Evolutionary conservation across 345 rosid species (phyloP).

Genomic region (Gynandropsis gynandra): DNA sequence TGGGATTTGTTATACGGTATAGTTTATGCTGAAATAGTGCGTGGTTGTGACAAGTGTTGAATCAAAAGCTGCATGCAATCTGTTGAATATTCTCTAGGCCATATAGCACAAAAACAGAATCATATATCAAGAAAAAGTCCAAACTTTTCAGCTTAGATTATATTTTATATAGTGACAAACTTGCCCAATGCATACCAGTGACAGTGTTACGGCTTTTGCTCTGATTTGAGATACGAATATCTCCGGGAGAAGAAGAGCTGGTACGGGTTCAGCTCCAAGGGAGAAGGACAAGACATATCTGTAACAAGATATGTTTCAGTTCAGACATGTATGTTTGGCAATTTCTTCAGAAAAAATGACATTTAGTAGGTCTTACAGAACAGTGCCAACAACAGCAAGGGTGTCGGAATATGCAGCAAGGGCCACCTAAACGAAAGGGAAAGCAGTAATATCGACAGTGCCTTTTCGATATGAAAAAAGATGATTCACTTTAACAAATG

Average conservation of each 20-base stretch:
- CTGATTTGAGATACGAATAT: constrained; percentile 92
- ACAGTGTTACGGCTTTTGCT: constrained; percentile 92
- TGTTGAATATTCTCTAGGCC: too few relatives aligned
- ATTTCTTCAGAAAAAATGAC: too few relatives aligned
- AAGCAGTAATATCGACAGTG: constrained; percentile 83
- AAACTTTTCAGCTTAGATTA: too few relatives aligned
- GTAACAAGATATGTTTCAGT: constrained; percentile 15
- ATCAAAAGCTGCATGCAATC: too few relatives aligned
- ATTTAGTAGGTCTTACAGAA: too few relatives aligned
- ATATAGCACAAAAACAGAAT: too few relatives aligned
- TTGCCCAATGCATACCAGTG: constrained; percentile 95
- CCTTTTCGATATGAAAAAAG: constrained; percentile 37
- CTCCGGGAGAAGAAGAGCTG: constrained; percentile 97
- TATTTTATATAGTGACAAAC: constrained; percentile 14
- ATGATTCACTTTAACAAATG: constrained; percentile 3
- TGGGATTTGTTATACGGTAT: too few relatives aligned
- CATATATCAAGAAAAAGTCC: too few relatives aligned
- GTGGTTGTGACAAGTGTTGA: too few relatives aligned
- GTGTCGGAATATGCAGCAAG: constrained; percentile 87
- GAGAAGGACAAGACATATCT: constrained; percentile 95
- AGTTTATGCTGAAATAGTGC: too few relatives aligned
- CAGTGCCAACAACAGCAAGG: constrained; percentile 91
- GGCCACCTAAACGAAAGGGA: constrained; percentile 86
- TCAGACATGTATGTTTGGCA: too few relatives aligned
- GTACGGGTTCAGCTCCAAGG: constrained; percentile 98